Conservation (phyloP, 1,284 basidiomycete genomes). For the Naganishia liquefaciens region DNA sequence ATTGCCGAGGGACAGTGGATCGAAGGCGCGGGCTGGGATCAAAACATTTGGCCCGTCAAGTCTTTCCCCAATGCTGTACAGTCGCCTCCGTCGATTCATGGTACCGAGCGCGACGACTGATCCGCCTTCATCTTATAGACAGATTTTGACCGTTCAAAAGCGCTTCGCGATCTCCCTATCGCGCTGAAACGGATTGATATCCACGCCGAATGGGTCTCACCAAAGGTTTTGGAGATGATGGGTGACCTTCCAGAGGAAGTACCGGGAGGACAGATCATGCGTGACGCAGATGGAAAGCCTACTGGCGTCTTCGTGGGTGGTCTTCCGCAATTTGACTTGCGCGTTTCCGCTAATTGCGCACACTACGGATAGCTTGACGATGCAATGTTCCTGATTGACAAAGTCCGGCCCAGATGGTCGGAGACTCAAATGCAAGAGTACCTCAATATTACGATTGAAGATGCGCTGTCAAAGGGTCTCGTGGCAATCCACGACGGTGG, state of each 20-base stretch:
- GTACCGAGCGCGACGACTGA: background rate
- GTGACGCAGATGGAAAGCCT: constrained; percentile 65
- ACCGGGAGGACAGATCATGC: constrained; percentile 73
- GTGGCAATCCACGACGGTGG: constrained; percentile 82
- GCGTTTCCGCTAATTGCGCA: background rate
- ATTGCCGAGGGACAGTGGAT: constrained; percentile 67
- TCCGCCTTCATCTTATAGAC: constrained; percentile 53
- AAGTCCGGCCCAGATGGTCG: constrained; percentile 63
- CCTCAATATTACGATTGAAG: constrained; percentile 65
- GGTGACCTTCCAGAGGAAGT: constrained; percentile 59
- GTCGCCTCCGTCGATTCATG: constrained; percentile 21
- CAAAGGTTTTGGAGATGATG: constrained; percentile 64
- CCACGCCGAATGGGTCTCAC: constrained; percentile 82
- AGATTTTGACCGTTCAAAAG: constrained; percentile 65
- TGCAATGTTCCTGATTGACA: constrained; percentile 48
- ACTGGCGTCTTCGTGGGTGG: constrained; percentile 62
- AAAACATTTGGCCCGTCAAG: constrained; percentile 64
- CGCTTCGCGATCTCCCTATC: constrained; percentile 68
- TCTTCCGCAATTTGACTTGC: constrained; percentile 56
- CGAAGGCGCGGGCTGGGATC: constrained; percentile 88
- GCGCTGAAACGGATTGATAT: constrained; percentile 72
- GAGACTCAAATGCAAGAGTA: constrained; percentile 63
- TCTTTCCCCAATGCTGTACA: constrained; percentile 76
- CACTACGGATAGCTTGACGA: constrained; percentile 42
- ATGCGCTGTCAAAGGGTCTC: constrained; percentile 72